phyloP scores from a whole-genome alignment of 139 green algal genomes.

The Medakamo hakoo region DNA sequence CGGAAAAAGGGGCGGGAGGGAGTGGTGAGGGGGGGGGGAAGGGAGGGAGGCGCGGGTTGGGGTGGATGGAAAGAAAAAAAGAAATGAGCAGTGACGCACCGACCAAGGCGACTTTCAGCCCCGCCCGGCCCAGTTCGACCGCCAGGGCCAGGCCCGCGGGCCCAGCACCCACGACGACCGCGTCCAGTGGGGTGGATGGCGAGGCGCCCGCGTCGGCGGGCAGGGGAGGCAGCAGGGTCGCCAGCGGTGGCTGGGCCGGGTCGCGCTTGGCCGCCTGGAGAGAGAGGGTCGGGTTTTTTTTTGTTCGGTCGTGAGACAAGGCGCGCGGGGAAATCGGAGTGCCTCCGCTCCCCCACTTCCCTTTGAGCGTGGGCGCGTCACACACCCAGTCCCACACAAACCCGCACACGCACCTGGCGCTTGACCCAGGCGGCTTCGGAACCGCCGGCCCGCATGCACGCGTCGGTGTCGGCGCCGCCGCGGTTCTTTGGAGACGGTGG shows the following conservation, averaged over 20 bases:
- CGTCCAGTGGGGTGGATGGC: too few relatives aligned
- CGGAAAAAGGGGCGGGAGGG: too few relatives aligned
- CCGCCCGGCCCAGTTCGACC: background rate
- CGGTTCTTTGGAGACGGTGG: background rate
- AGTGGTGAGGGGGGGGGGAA: too few relatives aligned
- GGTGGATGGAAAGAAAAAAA: too few relatives aligned
- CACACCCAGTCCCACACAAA: background rate
- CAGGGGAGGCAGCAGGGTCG: background rate
- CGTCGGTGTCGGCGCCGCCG: background rate
- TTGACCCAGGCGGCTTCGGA: background rate
- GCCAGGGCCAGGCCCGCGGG: background rate
- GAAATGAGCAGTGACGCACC: too few relatives aligned
- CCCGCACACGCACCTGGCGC: background rate
- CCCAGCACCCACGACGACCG: background rate
- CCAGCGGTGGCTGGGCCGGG: background rate
- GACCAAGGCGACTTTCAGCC: background rate
- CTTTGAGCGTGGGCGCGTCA: background rate
- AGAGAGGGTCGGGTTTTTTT: background rate
- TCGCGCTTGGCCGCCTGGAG: background rate
- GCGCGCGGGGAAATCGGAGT: too few relatives aligned
- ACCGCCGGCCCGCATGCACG: too few relatives aligned
- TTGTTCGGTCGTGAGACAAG: too few relatives aligned
- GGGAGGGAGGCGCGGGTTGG: too few relatives aligned
- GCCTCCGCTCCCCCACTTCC: background rate
- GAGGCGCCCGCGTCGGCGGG: too few relatives aligned